Base-by-base conservation (phyloP, 2,329 filamentous ascomycete species). In the Sclerotiophoma versabilis region DNA sequence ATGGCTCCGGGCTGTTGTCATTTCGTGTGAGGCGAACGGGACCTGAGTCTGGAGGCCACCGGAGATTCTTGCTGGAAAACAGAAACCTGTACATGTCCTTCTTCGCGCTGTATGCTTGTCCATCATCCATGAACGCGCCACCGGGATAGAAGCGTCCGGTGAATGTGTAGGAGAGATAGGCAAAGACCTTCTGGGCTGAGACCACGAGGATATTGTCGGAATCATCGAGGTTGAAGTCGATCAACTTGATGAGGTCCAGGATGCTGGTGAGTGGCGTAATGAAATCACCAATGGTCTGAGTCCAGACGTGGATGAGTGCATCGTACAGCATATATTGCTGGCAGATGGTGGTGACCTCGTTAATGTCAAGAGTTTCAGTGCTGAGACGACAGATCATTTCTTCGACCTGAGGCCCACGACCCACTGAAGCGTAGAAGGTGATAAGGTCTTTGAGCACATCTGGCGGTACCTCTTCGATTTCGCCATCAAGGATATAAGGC, bases 301-400 rank as follows among this genome's bases (percentile, higher is more conserved):
- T 98, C 95, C 95, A 99, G 49, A 99, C 90, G 72, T 98, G 97
- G 36, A 96, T 92, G 51, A 97, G 84, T 2, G 95, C 96, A 75
- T 99, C 96, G 70, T 97, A 99, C 4, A 99, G 83, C 61, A 89
- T 86, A 73, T 98, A 88, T 70, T 93, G 89, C 73, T 95, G 96
- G 81, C 95, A 99, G 20, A 99, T 81, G 11, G 84, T 84, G 0
- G 93, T 97, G 53, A 96, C 87, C 74, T 98, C 91, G 71, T 99
- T 93, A 63, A 99, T 87, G 71, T 99, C 96, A 70, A 99, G 87
- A 0, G 92, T 96, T 12, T 85, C 81, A 1, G 93, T 96, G 66
- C 96, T 89, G 77, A 99, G 88, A 60, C 93, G 88, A 72, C 93
- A 98, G 26, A 99, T 90, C 74, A 98, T 89, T 75, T 98, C 93